Conservation (phyloP, 78 protist species). For the Cavenderia fasciculata region DNA sequence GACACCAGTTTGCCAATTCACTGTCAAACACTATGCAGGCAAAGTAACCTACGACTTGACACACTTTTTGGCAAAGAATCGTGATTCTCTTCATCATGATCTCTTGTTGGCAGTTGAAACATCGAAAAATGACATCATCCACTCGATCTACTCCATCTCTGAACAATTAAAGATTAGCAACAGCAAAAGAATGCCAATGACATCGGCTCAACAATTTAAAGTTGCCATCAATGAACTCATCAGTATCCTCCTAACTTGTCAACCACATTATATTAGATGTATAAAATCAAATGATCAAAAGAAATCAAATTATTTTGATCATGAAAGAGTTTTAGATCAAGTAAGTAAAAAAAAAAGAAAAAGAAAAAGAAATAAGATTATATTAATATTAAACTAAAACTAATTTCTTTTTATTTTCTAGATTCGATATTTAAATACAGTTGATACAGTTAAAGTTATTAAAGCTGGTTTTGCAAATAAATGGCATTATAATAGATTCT, state of each 20-base stretch:
- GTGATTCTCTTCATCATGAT: slow-evolving; percentile 82
- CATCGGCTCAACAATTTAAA: slow-evolving; percentile 71
- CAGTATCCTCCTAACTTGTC: slow-evolving; percentile 34
- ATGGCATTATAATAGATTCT: slow-evolving; percentile 84
- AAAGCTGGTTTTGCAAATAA: slow-evolving; percentile 95
- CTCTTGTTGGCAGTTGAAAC: slow-evolving; percentile 23
- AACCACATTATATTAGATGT: slow-evolving; percentile 91
- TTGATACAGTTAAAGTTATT: slow-evolving; percentile 92
- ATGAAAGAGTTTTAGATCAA: slow-evolving; percentile 74
- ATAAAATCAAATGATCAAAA: slow-evolving; percentile 89
- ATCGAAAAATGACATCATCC: too few species aligned
- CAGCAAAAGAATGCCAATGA: slow-evolving; percentile 41
- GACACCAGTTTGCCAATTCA: too few species aligned
- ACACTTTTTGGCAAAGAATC: slow-evolving; percentile 91
- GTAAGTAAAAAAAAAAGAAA: slow-evolving; percentile 80
- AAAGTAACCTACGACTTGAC: slow-evolving; percentile 81
- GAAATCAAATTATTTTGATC: slow-evolving; percentile 55
- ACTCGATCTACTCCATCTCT: not conserved
- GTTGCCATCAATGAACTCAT: slow-evolving; percentile 75
- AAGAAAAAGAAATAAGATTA: slow-evolving; percentile 15
- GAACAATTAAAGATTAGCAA: not conserved
- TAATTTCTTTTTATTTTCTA: not conserved
- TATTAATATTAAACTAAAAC: not conserved
- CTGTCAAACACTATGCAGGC: slow-evolving; percentile 94
- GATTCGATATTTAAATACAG: slow-evolving; percentile 68